These are phyloP conservation scores for Entelexis paramagnoliae DNA, from an alignment of 1,139 yeast species.

Conservation along the genomic window DNA sequence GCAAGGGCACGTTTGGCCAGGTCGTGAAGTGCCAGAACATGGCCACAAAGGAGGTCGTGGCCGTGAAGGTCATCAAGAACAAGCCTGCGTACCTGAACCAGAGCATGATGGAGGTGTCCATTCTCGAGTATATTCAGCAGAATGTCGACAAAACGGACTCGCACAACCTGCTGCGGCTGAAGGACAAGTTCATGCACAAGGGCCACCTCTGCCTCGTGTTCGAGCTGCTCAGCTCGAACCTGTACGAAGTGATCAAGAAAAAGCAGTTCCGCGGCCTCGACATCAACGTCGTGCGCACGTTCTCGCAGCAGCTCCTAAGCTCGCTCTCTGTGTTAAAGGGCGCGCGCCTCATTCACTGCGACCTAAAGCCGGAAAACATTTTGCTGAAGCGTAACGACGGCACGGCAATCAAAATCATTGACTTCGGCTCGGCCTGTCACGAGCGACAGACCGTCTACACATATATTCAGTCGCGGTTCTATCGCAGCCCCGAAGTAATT, in stretches of 20 bases:
- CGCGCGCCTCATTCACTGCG: constrained; percentile 86
- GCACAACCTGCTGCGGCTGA: constrained; percentile 63
- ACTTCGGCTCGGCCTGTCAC: constrained; percentile 94
- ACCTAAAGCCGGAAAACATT: constrained; percentile 90
- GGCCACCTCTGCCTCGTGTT: constrained; percentile 89
- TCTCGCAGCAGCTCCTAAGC: constrained; percentile 72
- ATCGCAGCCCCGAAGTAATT: constrained; percentile 90
- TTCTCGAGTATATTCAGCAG: constrained; percentile 68
- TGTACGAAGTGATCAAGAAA: constrained; percentile 84
- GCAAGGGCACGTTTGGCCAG: constrained; percentile 97
- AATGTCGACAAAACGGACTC: constrained; percentile 59
- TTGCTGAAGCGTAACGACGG: constrained; percentile 70
- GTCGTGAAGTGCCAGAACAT: constrained; percentile 95
- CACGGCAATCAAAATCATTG: constrained; percentile 85
- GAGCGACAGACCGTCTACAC: constrained; percentile 87
- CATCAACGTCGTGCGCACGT: constrained; percentile 65
- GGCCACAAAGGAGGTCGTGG: constrained; percentile 77
- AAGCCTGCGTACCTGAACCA: constrained; percentile 88
- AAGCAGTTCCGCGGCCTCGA: constrained; percentile 88
- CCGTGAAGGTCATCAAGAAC: constrained; percentile 89
- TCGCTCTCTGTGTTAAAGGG: constrained; percentile 71
- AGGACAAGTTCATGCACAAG: constrained; percentile 85
- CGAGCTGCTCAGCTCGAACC: constrained; percentile 76
- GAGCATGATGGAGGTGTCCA: constrained; percentile 79
- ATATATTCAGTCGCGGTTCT: constrained; percentile 88